Evolutionary conservation across 2,329 filamentous ascomycete genomes (phyloP).

Genomic region (Annulohypoxylon truncatum): DNA sequence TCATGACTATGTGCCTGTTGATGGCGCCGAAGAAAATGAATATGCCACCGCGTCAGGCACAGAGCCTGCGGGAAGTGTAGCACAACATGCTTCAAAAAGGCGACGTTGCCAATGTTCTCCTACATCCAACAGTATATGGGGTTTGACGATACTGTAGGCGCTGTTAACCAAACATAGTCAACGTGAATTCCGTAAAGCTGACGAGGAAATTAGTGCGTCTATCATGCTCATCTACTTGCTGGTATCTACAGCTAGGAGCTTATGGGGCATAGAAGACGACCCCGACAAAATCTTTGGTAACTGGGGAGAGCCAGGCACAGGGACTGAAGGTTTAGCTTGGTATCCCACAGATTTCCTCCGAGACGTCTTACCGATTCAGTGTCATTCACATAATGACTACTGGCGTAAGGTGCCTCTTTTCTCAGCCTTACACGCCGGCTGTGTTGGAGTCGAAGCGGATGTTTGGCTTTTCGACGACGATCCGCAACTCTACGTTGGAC

Average conservation of each 20-base stretch:
- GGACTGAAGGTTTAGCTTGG: conserved; percentile 54
- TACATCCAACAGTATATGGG: conserved; percentile 53
- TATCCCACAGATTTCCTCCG: conserved; percentile 65
- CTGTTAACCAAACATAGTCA: background rate
- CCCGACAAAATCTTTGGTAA: conserved; percentile 46
- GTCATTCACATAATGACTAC: conserved; percentile 79
- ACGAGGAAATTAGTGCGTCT: conserved; percentile 44
- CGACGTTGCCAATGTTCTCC: conserved; percentile 43
- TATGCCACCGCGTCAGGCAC: conserved; percentile 14
- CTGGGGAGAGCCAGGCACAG: conserved; percentile 48
- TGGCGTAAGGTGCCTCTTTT: conserved; percentile 72
- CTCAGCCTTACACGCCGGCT: conserved; percentile 69
- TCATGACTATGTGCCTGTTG: conserved; percentile 31
- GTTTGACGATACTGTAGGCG: conserved; percentile 53
- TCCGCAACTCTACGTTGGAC: conserved; percentile 70
- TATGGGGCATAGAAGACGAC: conserved; percentile 49
- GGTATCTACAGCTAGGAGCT: conserved; percentile 47
- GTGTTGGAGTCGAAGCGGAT: conserved; percentile 75
- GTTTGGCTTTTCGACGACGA: conserved; percentile 68
- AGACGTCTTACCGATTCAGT: conserved; percentile 66
- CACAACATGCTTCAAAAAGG: conserved; percentile 20
- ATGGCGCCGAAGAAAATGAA: conserved; percentile 27
- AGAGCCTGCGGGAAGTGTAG: background rate
- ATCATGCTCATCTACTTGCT: conserved; percentile 51
- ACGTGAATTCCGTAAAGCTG: conserved; percentile 25